Evolutionary conservation across 257 asterid genomes (phyloP).

Genomic region (Solanum pennellii): DNA sequence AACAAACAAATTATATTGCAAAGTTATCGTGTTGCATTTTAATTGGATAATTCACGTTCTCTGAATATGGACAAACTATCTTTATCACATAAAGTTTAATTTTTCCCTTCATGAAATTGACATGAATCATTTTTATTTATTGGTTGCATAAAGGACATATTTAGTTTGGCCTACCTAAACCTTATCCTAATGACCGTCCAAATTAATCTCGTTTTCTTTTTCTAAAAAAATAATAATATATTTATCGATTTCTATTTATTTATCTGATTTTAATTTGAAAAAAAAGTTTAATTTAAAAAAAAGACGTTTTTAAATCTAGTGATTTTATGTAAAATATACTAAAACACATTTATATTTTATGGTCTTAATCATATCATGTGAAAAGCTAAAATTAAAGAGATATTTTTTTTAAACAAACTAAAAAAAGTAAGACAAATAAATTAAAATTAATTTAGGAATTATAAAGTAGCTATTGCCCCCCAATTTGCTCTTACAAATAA

Average conservation of each 20-base stretch:
- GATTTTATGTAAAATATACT: no score
- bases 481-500: neutral
- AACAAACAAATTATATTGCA: neutral
- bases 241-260: no score
- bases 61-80: neutral
- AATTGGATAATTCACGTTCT: neutral
- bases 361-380: no score
- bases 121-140: neutral
- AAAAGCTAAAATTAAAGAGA: no score
- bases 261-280: no score
- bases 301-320: no score
- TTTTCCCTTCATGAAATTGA: neutral
- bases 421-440: no score
- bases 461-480: neutral
- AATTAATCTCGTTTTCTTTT: neutral
- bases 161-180: neutral
- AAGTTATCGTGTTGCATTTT: neutral
- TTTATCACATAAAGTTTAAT: neutral
- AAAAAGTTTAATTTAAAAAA: fast-evolving
- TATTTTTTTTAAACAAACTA: no score
- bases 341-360: no score
- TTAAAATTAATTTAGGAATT: no score
- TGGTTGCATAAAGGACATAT: neutral
- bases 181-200: neutral
- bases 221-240: no score